Evolutionary conservation across 345 rosid genomes (phyloP), one percentile per base, ranked within the genome.

Genomic region (Lepidium sativum): DNA sequence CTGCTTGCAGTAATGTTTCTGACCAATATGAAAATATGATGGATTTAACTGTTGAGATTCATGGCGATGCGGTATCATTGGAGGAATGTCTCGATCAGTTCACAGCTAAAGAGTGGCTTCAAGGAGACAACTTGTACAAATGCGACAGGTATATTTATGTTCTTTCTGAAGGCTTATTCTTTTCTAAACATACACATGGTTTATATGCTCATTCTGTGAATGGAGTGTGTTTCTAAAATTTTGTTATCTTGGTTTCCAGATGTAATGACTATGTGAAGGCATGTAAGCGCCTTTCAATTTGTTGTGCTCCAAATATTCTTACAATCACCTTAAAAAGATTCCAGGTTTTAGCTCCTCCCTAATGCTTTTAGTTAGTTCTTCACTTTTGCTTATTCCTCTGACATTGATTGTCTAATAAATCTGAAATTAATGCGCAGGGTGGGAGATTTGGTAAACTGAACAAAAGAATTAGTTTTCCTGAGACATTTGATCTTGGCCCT

Each of bases 41-140:
- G 99, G 99, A 94, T 83, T 75, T 94, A 65, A 91, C 89, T 0
- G 97, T 94, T 63, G 97, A 91, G 84, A 91, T 91, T 63, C 96
- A 88, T 38, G 99, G 99, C 17, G 88, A 88, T 82, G 92, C 86
- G 47, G 71, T 82, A 40, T 82, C 96, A 16, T 81, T 94, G 91
- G 97, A 91, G 82, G 91, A 83, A 80, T 91, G 99, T 65, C 96
- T 94, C n/a, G 80, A 88, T 52, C 95, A 94, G 65, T 94, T 83
- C 71, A 91, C 99, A 17, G 88, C 47, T 54, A 75, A 77, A 75
- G 99, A 94, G 79, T 78, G 85, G 86, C 97, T 94, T 65, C 82
- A 90, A 68, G 99, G 97, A 53, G 97, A 94, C 13, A 94, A 94
- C 77, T 76, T 88, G 82, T 94, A 94, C 75, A 88, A 81, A 77